Conservation (phyloP, 371 early-diverging fungal species). For the Mortierella sp. region DNA sequence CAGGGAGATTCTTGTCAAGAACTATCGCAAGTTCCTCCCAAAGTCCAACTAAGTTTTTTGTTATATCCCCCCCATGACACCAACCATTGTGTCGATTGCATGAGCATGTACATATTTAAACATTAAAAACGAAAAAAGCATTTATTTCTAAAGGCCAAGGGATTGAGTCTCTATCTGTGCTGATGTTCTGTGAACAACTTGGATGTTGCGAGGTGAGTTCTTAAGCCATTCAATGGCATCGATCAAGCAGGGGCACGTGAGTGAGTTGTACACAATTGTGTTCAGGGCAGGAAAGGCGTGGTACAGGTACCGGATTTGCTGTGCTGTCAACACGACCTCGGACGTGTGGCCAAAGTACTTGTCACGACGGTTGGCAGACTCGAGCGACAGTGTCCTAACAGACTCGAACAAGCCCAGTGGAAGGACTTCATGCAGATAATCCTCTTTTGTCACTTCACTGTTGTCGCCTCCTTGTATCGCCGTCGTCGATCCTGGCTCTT, state of each 20-base stretch:
- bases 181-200: background rate
- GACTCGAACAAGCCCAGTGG: constrained; percentile 18
- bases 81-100: background rate
- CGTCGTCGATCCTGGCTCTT: background rate
- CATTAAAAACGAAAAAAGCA: background rate
- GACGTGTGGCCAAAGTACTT: background rate
- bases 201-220: constrained; percentile 11
- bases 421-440: background rate
- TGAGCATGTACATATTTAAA: constrained; percentile 7
- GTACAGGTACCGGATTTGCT: constrained; percentile 25
- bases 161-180: background rate
- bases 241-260: constrained; percentile 10
- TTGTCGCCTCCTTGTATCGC: background rate
- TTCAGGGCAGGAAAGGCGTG: constrained; percentile 29
- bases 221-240: constrained; percentile 26
- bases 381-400: constrained; percentile 29
- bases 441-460: background rate
- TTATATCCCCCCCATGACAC: background rate
- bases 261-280: constrained; percentile 24
- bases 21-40: constrained; percentile 21
- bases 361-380: background rate
- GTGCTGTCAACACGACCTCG: background rate
- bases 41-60: constrained; percentile 2
- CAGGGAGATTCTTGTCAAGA: constrained; percentile 5
- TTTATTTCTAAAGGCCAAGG: constrained; percentile 5